Evolutionary conservation across 208 protist species (phyloP).

Genomic region (Histomonas meleagridis): DNA sequence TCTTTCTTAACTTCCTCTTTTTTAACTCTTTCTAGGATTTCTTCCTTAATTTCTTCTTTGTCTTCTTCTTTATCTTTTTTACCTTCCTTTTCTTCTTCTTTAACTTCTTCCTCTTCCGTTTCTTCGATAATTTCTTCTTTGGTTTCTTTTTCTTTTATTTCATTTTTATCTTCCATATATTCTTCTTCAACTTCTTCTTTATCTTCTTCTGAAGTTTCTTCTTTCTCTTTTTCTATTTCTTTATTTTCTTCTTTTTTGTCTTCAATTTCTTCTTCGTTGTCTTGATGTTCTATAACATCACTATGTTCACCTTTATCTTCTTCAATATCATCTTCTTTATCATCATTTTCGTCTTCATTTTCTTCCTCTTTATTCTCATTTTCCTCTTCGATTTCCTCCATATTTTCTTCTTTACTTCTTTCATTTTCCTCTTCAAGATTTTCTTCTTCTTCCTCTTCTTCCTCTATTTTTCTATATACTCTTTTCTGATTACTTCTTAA

Average conservation of each 20-base stretch:
- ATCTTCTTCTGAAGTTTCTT: neutral
- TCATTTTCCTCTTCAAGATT: neutral
- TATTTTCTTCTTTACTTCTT: neutral
- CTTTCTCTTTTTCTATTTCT: neutral
- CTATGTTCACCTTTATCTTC: neutral
- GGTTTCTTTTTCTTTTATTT: neutral
- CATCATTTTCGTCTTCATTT: neutral
- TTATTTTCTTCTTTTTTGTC: neutral
- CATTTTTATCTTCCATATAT: neutral
- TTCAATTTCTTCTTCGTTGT: neutral
- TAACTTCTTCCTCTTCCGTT: too few relatives aligned
- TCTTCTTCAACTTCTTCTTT: neutral
- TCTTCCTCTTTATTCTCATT: neutral
- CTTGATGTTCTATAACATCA: neutral
- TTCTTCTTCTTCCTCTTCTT: slow-evolving; percentile 35
- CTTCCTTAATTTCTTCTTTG: neutral
- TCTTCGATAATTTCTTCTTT: too few relatives aligned
- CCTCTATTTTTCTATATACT: neutral
- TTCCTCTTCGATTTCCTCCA: neutral
- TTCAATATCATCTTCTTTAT: neutral
- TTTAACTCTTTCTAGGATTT: neutral
- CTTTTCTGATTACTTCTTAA: too few relatives aligned
- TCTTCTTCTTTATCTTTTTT: neutral
- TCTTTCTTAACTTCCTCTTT: neutral
- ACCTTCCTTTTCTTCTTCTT: neutral